Base-by-base conservation (phyloP, 768 basidiomycete genomes). In the Pisolithus orientalis region DNA sequence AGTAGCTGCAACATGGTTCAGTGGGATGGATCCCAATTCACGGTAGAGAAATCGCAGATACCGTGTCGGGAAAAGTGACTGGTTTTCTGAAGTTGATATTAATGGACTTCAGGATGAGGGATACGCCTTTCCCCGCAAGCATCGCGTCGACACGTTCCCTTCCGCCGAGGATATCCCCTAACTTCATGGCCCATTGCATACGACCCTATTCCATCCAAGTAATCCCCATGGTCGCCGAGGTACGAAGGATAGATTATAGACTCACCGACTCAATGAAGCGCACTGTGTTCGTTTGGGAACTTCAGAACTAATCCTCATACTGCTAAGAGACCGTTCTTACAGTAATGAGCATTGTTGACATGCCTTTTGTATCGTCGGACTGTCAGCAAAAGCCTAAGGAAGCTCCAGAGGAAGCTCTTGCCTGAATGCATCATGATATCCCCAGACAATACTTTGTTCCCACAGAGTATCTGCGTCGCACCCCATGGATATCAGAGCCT, bases 391-490 rank as follows among this genome's bases (percentile, higher is more conserved):
- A 5, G 14, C 25, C 28, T 48, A 27, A 11, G 51, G 40, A 27
- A 47, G 21, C 29, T 16, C 16, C 21, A 16, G 21, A 17, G 44
- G 28, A 29, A 31, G 5, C 44, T 74, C 85, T 40, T 63, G 87
- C 88, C 83, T 83, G 62, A 89, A 87, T 1, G 87, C 71, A 59
- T 90, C 88, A 29, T 85, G 82, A 56, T 90, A 84, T 47, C 88
- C 88, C 87, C 87, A 90, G 0, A 76, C 81, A n/a, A 90, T 78
- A 13, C 69, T 71, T 61, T 90, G 87, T 61, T 88, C 84, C 83
- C 83, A 88, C 51, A 90, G 82, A n/a, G 84, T 85, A 27, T 65
- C 57, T 2, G 80, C 74, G 61, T 88, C 83, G 54, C 80, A 81
- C 0, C 85, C 84, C 16, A 72, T 62, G 57, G 72, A 62, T 27